Conservation (phyloP, 495 filamentous ascomycete genomes). For the Aspergillus sparsus region DNA sequence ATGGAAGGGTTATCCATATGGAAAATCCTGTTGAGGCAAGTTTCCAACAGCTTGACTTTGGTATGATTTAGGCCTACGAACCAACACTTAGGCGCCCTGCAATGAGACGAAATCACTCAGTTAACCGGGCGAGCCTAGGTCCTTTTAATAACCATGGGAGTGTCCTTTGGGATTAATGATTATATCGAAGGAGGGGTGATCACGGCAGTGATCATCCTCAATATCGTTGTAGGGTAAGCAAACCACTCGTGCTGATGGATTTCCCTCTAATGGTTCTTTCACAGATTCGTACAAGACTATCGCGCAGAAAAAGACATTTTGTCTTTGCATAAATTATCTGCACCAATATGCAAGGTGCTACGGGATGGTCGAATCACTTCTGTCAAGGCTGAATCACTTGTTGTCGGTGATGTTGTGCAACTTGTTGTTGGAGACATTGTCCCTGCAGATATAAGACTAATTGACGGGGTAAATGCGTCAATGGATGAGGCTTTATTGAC, state of each 20-base stretch:
- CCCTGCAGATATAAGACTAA: constrained; percentile 67
- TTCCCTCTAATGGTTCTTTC: constrained; percentile 1
- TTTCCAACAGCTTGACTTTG: constrained; percentile 67
- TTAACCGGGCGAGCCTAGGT: constrained; percentile 51
- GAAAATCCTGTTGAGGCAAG: constrained; percentile 60
- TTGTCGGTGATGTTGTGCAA: constrained; percentile 79
- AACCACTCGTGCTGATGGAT: not conserved
- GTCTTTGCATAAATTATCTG: constrained; percentile 72
- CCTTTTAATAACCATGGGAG: constrained; percentile 77
- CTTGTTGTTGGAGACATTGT: constrained; percentile 70
- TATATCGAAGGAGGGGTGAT: constrained; percentile 85
- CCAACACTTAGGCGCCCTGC: constrained; percentile 6
- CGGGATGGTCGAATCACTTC: constrained; percentile 66
- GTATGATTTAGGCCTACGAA: constrained; percentile 31
- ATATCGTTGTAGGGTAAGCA: constrained; percentile 66
- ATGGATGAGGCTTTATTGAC: constrained; percentile 71
- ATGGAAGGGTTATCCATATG: constrained; percentile 54
- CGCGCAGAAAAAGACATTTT: constrained; percentile 86
- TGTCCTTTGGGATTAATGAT: constrained; percentile 77
- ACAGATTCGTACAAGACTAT: constrained; percentile 75
- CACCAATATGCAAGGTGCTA: constrained; percentile 74
- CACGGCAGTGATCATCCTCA: constrained; percentile 76
- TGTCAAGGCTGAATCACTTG: constrained; percentile 70
- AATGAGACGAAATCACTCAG: constrained; percentile 11
- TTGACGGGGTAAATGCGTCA: constrained; percentile 78